These are phyloP conservation scores for Papiliotrema laurentii DNA, from an alignment of 1,284 basidiomycete genomes.

Conservation along the genomic window DNA sequence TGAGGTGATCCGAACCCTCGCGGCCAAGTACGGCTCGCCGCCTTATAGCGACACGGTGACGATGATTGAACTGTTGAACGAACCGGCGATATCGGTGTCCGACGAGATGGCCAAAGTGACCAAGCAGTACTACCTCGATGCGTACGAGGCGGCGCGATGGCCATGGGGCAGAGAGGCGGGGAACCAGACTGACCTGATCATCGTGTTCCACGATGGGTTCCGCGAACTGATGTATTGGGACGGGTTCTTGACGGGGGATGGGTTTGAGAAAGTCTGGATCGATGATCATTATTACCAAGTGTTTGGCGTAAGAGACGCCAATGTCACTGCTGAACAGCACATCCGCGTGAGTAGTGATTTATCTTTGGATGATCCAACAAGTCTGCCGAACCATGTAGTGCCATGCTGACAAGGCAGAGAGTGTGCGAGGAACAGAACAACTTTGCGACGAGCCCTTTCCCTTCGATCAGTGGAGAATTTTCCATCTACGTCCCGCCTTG, in stretches of 20 bases:
- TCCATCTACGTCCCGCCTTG: conserved; percentile 1
- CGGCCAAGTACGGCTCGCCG: conserved; percentile 32
- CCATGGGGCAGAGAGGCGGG: conserved; percentile 56
- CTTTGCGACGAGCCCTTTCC: neutral
- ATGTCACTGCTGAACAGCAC: conserved; percentile 3
- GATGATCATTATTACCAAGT: conserved; percentile 39
- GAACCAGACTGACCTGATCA: conserved; percentile 36
- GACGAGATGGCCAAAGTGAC: conserved; percentile 56
- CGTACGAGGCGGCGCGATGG: conserved; percentile 63
- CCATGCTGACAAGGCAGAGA: neutral
- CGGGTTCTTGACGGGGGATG: conserved; percentile 59
- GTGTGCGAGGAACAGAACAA: neutral
- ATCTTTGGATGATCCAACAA: neutral
- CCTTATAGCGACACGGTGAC: conserved; percentile 60
- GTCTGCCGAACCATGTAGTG: no score
- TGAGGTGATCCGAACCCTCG: conserved; percentile 46
- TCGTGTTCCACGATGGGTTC: conserved; percentile 84
- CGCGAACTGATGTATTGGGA: conserved; percentile 69
- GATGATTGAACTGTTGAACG: conserved; percentile 52
- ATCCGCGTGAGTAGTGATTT: neutral
- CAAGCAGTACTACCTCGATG: conserved; percentile 63
- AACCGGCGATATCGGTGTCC: conserved; percentile 71
- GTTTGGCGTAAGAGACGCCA: neutral
- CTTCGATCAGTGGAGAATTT: conserved; percentile 1
- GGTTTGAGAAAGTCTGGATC: conserved; percentile 59